Evolutionary conservation across 176 grass and related monocot species (phyloP).

Genomic region (Zoysia pacifica): DNA sequence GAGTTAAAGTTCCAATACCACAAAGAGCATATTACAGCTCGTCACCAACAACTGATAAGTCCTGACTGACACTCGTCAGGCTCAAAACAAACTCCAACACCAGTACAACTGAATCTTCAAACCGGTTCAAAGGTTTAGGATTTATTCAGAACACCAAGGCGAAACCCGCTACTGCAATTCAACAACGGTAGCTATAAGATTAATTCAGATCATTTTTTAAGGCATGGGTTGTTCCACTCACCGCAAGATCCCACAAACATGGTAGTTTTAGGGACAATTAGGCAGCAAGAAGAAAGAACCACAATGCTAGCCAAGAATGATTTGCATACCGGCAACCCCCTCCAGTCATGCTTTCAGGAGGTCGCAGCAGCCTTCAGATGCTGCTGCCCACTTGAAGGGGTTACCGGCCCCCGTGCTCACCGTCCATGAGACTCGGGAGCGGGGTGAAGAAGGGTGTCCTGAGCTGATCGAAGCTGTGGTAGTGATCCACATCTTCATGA

Average conservation of each 20-base stretch:
- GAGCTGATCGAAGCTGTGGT: slow-evolving; percentile 52
- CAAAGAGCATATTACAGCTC: slow-evolving; percentile 10
- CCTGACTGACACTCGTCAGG: not conserved
- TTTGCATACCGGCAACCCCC: slow-evolving; percentile 52
- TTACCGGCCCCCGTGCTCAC: slow-evolving; percentile 52
- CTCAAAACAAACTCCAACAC: not conserved
- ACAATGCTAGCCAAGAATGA: slow-evolving; percentile 95
- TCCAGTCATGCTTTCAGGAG: slow-evolving; percentile 71
- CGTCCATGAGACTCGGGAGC: slow-evolving; percentile 55
- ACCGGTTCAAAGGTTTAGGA: slow-evolving; percentile 25
- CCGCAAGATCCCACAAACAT: slow-evolving; percentile 39
- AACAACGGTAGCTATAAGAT: not conserved
- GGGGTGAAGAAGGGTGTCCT: slow-evolving; percentile 62
- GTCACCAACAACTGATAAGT: slow-evolving; percentile 4
- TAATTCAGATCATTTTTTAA: not conserved
- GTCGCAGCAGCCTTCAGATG: slow-evolving; percentile 74
- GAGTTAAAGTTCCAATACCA: slow-evolving; percentile 7
- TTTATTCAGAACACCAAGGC: slow-evolving; percentile 28
- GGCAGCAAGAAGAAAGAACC: slow-evolving; percentile 25
- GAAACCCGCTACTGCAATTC: not conserved
- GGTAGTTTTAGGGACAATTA: slow-evolving; percentile 25
- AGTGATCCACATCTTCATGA: slow-evolving; percentile 51
- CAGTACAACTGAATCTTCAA: slow-evolving; percentile 14
- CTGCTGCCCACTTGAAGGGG: slow-evolving; percentile 63
- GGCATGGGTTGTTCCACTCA: slow-evolving; percentile 26